Base-by-base conservation (phyloP, 1,284 basidiomycete genomes). In the Ceratobasidium sp. region DNA sequence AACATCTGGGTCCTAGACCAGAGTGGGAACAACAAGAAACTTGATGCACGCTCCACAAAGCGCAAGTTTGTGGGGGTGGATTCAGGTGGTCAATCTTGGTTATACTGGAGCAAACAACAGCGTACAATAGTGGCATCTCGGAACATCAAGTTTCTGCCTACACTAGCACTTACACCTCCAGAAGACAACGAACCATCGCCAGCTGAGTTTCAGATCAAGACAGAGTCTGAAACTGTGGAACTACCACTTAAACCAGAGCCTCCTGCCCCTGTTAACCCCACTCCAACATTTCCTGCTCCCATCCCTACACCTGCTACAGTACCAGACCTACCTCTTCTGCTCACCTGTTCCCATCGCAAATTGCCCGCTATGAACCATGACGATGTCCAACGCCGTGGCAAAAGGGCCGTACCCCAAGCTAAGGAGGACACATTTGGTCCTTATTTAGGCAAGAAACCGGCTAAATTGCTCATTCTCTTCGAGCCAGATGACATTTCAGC, bases 1-100 rank as follows among this genome's bases (percentile, higher is more conserved):
- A n/a, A n/a, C n/a, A n/a, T n/a, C 41, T 61, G 58, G 58, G 58
- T 61, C 7, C 58, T 61, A 3, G 58, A 61, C 32, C 58, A 61
- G 43, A 61, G 58, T n/a, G 23, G 58, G 6, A 61, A 46, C 1
- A 61, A 28, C 13, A 16, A 38, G 21, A 61, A 61, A 9, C 13
- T 61, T 23, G 58, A 67, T 69, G 75, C 28, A 50, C 76, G 21
- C 69, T 61, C 43, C 5, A 46, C 11, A 4, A 46, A 30, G 21
- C 16, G 43, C 14, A 61, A 23, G 26, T 61, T 61, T 46, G 58
- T 61, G 6, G 58, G 58, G 4, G n/a, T 61, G 14, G 58, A 61
- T 18, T 13, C 47, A 5, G 43, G 43, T 30, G 23, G 58, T 5
- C 44, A 61, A 11, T 41, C 58, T 28, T 61, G 58, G 58, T 44